Conservation (phyloP, 148 eudicot genomes). For the Camellia sinensis region DNA sequence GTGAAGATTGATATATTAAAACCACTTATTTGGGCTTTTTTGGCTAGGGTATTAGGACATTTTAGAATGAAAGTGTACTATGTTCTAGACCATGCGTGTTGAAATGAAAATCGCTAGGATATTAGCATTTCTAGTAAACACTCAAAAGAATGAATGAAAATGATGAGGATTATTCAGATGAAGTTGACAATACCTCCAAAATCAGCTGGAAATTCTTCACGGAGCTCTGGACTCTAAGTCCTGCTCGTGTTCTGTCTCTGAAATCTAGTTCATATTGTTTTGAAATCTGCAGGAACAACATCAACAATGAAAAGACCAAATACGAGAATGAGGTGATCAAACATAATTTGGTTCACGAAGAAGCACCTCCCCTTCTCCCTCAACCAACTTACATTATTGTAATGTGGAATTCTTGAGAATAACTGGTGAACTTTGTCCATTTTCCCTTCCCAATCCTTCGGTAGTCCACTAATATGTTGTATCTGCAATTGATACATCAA, state of each 20-base stretch:
- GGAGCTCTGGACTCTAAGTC: slow-evolving; percentile 69
- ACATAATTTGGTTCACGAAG: not conserved
- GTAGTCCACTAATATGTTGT: slow-evolving; percentile 59
- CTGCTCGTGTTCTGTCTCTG: slow-evolving; percentile 74
- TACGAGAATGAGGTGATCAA: not conserved
- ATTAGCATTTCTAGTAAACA: not conserved
- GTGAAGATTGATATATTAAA: not conserved
- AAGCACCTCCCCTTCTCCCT: too few relatives aligned
- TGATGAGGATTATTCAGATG: not conserved
- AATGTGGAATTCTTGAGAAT: slow-evolving; percentile 66
- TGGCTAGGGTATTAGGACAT: too few relatives aligned
- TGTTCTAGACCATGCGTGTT: too few relatives aligned
- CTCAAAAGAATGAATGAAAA: not conserved
- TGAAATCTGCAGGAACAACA: slow-evolving; percentile 40
- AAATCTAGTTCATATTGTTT: slow-evolving; percentile 87
- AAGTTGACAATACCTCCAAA: slow-evolving; percentile 55
- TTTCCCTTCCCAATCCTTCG: slow-evolving; percentile 59
- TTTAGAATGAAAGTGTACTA: too few relatives aligned
- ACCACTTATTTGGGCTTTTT: not conserved
- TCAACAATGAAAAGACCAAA: not conserved
- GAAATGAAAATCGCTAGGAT: too few relatives aligned
- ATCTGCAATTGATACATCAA: slow-evolving; percentile 21
- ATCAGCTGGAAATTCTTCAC: slow-evolving; percentile 88
- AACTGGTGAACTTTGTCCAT: slow-evolving; percentile 58
- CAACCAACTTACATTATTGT: slow-evolving; percentile 53